Conservation (phyloP, 495 filamentous ascomycete genomes). For the Aspergillus bridgeri region DNA sequence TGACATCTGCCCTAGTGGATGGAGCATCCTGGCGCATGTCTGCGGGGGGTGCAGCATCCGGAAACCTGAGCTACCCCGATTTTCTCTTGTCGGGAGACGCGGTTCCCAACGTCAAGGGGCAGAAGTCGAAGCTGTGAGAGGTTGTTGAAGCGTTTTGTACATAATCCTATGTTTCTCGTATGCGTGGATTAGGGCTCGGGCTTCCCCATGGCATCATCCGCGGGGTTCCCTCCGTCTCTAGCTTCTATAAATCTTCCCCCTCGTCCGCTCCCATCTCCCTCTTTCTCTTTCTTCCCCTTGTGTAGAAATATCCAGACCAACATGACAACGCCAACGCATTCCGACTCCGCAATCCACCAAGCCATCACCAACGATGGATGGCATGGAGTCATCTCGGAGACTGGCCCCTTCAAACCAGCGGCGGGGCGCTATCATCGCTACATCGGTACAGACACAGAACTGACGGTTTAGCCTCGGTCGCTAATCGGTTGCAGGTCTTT, state of each 20-base stretch:
- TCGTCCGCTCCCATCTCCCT: background rate
- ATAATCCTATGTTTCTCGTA: background rate
- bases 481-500: slow-evolving; percentile 61
- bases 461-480: slow-evolving; percentile 59
- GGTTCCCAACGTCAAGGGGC: slow-evolving; percentile 57
- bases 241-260: background rate
- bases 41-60: slow-evolving; percentile 41
- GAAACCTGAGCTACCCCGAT: slow-evolving; percentile 54
- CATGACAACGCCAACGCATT: background rate
- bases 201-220: background rate
- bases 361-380: slow-evolving; percentile 35
- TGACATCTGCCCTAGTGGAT: slow-evolving; percentile 32
- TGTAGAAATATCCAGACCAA: background rate
- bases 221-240: too few species aligned
- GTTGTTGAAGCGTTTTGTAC: background rate
- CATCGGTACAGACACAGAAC: slow-evolving; percentile 43
- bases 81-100: slow-evolving; percentile 55
- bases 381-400: slow-evolving; percentile 39
- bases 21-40: slow-evolving; percentile 46
- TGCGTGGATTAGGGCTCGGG: background rate
- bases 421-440: background rate
- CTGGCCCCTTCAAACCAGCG: slow-evolving; percentile 41
- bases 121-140: slow-evolving; percentile 58
- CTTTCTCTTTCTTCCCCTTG: background rate
- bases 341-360: slow-evolving; percentile 9